phyloP scores from a whole-genome alignment of 345 rosid species.

The Alliaria petiolata region DNA sequence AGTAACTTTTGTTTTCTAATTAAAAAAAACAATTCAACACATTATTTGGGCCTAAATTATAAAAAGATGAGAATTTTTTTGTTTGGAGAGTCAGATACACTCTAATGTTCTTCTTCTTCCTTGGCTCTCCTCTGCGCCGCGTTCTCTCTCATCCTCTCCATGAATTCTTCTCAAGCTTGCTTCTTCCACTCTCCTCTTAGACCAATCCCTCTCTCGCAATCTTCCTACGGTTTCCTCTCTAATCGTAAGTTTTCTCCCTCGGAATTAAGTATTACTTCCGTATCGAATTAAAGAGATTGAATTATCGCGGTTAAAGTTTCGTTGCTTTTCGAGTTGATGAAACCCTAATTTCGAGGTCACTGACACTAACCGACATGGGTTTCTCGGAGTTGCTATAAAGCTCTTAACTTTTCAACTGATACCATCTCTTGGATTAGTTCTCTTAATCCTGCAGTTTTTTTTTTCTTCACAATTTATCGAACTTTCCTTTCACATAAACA shows the following conservation, averaged over 20 bases:
- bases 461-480: neutral
- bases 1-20: too few relatives aligned
- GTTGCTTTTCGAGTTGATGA: neutral
- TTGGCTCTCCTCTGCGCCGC: constrained; percentile 28
- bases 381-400: constrained; percentile 2
- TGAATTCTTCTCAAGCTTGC: constrained; percentile 29
- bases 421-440: neutral
- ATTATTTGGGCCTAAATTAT: neutral
- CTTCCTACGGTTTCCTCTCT: neutral
- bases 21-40: too few relatives aligned
- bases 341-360: constrained; percentile 1
- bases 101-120: constrained; percentile 15
- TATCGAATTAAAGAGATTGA: neutral
- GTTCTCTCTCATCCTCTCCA: constrained; percentile 17
- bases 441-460: constrained; percentile 4
- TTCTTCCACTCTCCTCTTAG: constrained; percentile 18
- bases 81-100: neutral
- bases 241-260: constrained; percentile 16
- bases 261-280: neutral
- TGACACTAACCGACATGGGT: neutral
- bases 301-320: neutral
- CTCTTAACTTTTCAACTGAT: neutral
- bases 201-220: constrained; percentile 7
- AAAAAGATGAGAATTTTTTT: neutral
- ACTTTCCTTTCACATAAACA: neutral